A percentile compares a stretch with the other conserved stretches of the same genome.
phyloP scores from a whole-genome alignment of 305 asterid genomes.

The Stenogyne calaminthoides region DNA sequence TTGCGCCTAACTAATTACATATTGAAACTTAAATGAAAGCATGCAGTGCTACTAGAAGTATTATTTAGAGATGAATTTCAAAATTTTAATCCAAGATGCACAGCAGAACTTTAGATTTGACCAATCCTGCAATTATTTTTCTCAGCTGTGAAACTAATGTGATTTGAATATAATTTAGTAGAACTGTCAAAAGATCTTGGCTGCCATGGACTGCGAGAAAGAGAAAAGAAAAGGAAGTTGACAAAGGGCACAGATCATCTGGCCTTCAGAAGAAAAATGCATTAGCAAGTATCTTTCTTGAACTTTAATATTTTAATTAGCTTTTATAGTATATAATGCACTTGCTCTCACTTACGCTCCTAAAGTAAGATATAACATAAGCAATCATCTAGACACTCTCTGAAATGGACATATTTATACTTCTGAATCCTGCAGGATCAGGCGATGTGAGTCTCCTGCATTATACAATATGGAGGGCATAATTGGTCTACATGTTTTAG shows the following conservation, averaged over 20 bases:
- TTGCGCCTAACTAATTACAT: neutral
- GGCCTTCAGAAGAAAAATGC: conserved; percentile 3
- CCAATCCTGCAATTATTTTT: neutral
- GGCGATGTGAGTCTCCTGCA: conserved; percentile 9
- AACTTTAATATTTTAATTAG: neutral
- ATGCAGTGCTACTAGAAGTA: neutral
- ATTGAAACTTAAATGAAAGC: neutral
- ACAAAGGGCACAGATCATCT: conserved; percentile 1
- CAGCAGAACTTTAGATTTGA: conserved; percentile 2
- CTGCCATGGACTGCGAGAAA: neutral
- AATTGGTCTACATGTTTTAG: neutral
- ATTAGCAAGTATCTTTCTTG: conserved; percentile 19
- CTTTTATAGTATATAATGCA: neutral
- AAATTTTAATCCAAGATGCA: conserved; percentile 7
- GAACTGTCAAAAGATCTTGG: neutral
- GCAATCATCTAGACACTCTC: neutral
- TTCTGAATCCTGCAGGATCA: neutral
- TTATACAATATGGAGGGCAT: neutral
- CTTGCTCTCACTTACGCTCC: conserved; percentile 11
- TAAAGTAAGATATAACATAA: conserved; percentile 7
- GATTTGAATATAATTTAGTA: neutral
- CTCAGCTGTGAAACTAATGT: neutral
- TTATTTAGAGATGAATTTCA: neutral
- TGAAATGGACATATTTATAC: neutral
- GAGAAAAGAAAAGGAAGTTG: neutral